Base-by-base conservation (phyloP, 306 rosid genomes). In the Glycine tomentella region DNA sequence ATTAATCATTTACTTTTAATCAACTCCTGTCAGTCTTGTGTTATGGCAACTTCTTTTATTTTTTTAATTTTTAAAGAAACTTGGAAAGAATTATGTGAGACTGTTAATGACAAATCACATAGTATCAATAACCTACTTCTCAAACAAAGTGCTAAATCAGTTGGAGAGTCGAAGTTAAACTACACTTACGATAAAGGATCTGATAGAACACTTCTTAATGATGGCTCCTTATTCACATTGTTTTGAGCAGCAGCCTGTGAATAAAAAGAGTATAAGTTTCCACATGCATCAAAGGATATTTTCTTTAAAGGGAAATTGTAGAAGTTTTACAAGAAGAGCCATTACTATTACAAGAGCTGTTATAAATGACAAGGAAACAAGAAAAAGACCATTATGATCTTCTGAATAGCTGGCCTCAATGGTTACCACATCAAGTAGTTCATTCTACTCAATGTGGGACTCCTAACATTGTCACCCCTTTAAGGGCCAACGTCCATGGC, bases 191-290 rank as follows among this genome's bases (percentile, higher is more conserved):
- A 91, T 76, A 93, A 45, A 69, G 97, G 89, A 86, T 95, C 99
- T 33, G 99, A 95, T 70, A 95, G 91, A 87, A 93, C 93, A 76
- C 97, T 93, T 89, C 98, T 87, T 79, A 95, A 74, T 20, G 99
- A 93, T 31, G 91, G 88, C 17, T 95, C 99, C 86, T 88, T 92
- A 52, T 77, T 95, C 81, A 80, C 81, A 86, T 83, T 89, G 79
- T 84, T 87, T 82, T 67, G 89, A 46, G 88, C 53, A 46, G 89
- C 75, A 84, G 83, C 87, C 99, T 95, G 95, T 50, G 52, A 56
- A 79, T 73, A 68, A 38, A 81, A 85, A 83, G 75, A 34, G 14
- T 42, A 74, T 62, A 46, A 67, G 76, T 58, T 75, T 74, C 66
- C 51, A 45, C 72, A 5, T 48, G 75, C 31, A 75, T 69, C 20